Evolutionary conservation across 2,329 filamentous ascomycete genomes (phyloP).

Genomic region (Exophiala bonariae): DNA sequence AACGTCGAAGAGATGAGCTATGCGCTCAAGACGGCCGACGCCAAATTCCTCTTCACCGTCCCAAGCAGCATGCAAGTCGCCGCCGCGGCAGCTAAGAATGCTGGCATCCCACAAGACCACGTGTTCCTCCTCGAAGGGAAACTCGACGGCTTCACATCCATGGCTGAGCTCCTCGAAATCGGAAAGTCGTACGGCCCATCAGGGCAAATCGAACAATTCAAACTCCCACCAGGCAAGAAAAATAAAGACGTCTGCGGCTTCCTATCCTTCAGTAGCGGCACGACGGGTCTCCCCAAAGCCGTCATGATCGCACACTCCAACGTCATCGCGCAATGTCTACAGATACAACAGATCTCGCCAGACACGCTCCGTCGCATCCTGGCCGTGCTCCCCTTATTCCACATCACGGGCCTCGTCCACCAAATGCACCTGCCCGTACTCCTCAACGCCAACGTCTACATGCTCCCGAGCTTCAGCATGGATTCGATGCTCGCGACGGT

Average conservation of each 20-base stretch:
- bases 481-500: constrained; percentile 56
- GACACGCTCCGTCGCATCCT: constrained; percentile 52
- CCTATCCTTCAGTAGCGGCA: constrained; percentile 37
- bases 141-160: constrained; percentile 49
- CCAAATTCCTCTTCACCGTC: constrained; percentile 39
- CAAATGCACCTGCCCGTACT: constrained; percentile 63
- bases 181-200: constrained; percentile 38
- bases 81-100: constrained; percentile 53
- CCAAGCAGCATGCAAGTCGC: constrained; percentile 51
- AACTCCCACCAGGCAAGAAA: constrained; percentile 52
- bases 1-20: constrained; percentile 69
- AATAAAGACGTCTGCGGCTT: constrained; percentile 58
- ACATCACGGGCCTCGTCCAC: constrained; percentile 65
- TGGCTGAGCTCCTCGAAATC: constrained; percentile 34
- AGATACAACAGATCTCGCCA: constrained; percentile 55
- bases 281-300: constrained; percentile 33
- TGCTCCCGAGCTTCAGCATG: constrained; percentile 66
- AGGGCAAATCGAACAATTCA: constrained; percentile 50
- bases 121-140: constrained; percentile 60
- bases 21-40: constrained; percentile 58
- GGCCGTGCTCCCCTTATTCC: constrained; percentile 61
- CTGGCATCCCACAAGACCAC: constrained; percentile 52
- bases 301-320: constrained; percentile 49
- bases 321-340: constrained; percentile 62
- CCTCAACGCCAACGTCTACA: constrained; percentile 65